phyloP scores from a whole-genome alignment of 2,329 filamentous ascomycete genomes.

The Elsinoe fawcettii region DNA sequence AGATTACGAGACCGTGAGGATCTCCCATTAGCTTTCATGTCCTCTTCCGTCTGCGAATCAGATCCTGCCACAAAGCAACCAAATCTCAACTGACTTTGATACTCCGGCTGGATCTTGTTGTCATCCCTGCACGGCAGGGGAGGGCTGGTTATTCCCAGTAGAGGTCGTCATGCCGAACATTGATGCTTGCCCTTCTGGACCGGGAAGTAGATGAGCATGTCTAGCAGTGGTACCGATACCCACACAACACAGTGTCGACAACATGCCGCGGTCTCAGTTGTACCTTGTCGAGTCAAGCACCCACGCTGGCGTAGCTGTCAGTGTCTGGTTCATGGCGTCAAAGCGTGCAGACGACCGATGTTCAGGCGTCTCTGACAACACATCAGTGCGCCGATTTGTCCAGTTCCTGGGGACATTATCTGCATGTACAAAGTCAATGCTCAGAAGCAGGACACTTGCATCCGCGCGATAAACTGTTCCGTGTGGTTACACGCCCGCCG shows the following conservation, averaged over 20 bases:
- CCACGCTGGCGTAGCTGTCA: neutral
- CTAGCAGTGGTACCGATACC: neutral
- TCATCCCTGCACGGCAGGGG: constrained; percentile 7
- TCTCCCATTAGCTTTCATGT: constrained; percentile 12
- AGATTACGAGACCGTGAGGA: constrained; percentile 10
- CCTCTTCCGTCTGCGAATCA: constrained; percentile 7
- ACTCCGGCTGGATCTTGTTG: constrained; percentile 13
- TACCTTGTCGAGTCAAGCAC: constrained; percentile 8
- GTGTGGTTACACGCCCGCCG: neutral
- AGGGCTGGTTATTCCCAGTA: neutral
- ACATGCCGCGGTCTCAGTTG: neutral
- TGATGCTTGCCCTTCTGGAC: neutral
- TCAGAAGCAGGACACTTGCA: neutral
- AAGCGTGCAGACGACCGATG: constrained; percentile 13
- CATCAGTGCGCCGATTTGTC: constrained; percentile 14
- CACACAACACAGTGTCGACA: neutral
- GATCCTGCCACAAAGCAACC: constrained; percentile 8
- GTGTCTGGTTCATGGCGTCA: constrained; percentile 15
- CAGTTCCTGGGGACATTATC: constrained; percentile 10
- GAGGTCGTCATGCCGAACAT: neutral
- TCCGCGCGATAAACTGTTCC: neutral
- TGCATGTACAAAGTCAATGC: constrained; percentile 13
- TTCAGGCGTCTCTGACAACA: constrained; percentile 15
- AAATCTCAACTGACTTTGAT: constrained; percentile 12
- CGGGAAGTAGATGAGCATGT: neutral